phyloP scores from a whole-genome alignment of 148 eudicot genomes.

The Amaranthus cruentus region DNA sequence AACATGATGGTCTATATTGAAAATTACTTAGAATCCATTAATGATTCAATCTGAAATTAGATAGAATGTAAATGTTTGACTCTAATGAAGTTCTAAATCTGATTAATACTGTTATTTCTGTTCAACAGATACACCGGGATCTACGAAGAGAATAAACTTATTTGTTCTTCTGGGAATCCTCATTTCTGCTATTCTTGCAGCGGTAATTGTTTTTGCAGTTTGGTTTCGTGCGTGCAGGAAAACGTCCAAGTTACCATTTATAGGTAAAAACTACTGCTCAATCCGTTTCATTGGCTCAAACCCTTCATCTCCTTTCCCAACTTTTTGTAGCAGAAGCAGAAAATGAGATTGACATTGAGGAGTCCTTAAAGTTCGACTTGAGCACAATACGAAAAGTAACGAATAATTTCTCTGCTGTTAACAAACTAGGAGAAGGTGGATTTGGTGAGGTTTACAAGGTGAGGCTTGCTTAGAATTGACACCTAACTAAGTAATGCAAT shows the following conservation, averaged over 20 bases:
- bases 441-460: constrained; percentile 27
- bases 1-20: no score
- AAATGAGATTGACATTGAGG: background rate
- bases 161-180: background rate
- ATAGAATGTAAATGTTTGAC: no score
- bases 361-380: constrained; percentile 13
- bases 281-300: background rate
- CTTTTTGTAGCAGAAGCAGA: constrained; percentile 3
- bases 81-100: background rate
- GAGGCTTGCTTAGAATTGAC: background rate
- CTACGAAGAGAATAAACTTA: constrained; percentile 7
- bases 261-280: constrained; percentile 17
- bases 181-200: constrained; percentile 11
- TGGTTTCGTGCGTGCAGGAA: constrained; percentile 13
- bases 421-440: constrained; percentile 25
- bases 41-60: no score
- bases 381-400: constrained; percentile 11
- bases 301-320: background rate
- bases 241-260: constrained; percentile 1
- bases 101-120: constrained; percentile 11
- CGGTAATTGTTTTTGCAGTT: constrained; percentile 6
- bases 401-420: constrained; percentile 4
- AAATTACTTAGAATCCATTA: no score
- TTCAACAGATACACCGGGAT: constrained; percentile 12
- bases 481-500: no score